Evolutionary conservation across 2,329 filamentous ascomycete species (phyloP).

Genomic region (Colletotrichum orchidophilum): DNA sequence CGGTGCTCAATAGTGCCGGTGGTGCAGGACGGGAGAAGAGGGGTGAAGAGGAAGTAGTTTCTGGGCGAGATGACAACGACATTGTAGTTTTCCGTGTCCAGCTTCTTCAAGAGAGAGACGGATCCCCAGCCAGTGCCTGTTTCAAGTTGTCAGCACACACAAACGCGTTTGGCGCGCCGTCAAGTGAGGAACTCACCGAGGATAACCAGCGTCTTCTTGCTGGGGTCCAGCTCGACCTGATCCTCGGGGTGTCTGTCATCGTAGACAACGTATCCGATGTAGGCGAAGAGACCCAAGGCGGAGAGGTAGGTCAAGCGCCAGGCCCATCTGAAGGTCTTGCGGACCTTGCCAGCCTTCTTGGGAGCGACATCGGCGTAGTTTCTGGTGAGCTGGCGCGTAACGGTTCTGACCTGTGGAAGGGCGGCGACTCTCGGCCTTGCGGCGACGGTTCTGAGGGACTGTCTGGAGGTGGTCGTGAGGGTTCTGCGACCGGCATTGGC

Average conservation of each 20-base stretch:
- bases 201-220: slow-evolving; percentile 96
- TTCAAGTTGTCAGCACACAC: slow-evolving; percentile 29
- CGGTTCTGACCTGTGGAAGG: slow-evolving; percentile 33
- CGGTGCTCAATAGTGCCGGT: slow-evolving; percentile 98
- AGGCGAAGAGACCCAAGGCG: slow-evolving; percentile 73
- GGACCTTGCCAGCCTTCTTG: slow-evolving; percentile 68
- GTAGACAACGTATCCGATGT: slow-evolving; percentile 84
- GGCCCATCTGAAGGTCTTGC: slow-evolving; percentile 76
- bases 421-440: slow-evolving; percentile 24
- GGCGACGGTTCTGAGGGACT: slow-evolving; percentile 19
- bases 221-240: slow-evolving; percentile 81
- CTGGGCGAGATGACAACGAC: slow-evolving; percentile 96
- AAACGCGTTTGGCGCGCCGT: neutral
- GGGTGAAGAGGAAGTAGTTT: slow-evolving; percentile 99
- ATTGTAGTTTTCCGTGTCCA: slow-evolving; percentile 99
- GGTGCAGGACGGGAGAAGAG: slow-evolving; percentile 95
- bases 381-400: slow-evolving; percentile 53
- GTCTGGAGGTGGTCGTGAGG: slow-evolving; percentile 45
- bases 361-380: slow-evolving; percentile 61
- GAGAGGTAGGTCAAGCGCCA: slow-evolving; percentile 88
- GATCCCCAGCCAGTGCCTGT: slow-evolving; percentile 94
- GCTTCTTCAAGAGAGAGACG: slow-evolving; percentile 96
- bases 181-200: slow-evolving; percentile 70
- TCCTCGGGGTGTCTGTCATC: slow-evolving; percentile 82
- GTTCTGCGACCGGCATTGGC: slow-evolving; percentile 42